Conservation (phyloP, 495 filamentous ascomycete species). For the Podospora anserina region DNA sequence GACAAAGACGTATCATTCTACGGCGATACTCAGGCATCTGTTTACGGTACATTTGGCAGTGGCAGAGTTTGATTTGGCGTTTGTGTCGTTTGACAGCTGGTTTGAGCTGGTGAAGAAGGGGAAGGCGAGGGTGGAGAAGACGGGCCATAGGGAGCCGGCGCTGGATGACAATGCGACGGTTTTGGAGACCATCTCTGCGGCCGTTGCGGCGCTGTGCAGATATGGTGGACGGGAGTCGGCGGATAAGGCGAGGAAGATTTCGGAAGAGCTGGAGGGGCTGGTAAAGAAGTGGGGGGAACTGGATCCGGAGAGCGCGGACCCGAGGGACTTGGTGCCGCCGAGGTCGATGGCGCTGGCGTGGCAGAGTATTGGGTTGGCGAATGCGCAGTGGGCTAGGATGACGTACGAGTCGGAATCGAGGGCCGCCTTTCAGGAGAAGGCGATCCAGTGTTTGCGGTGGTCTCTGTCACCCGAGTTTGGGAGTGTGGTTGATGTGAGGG, state of each 20-base stretch:
- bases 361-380: conserved; percentile 75
- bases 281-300: conserved; percentile 34
- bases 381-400: conserved; percentile 79
- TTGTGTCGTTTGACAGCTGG: conserved; percentile 85
- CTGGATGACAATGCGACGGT: conserved; percentile 74
- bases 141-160: conserved; percentile 64
- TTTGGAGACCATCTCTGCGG: conserved; percentile 71
- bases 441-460: conserved; percentile 67
- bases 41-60: conserved; percentile 83
- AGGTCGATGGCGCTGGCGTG: conserved; percentile 63
- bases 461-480: conserved; percentile 64
- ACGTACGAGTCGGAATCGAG: conserved; percentile 70
- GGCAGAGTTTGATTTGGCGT: conserved; percentile 83
- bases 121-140: conserved; percentile 75
- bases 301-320: conserved; percentile 24
- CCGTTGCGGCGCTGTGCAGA: conserved; percentile 73
- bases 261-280: conserved; percentile 63
- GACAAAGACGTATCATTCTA: conserved; percentile 91
- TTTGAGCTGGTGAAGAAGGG: conserved; percentile 77
- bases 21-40: conserved; percentile 76
- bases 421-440: conserved; percentile 65
- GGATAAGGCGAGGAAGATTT: conserved; percentile 70
- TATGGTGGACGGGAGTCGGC: conserved; percentile 72
- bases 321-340: conserved; percentile 44
- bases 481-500: conserved; percentile 60